Conservation (phyloP, 495 filamentous ascomycete genomes). For the Aspergillus wentii region DNA sequence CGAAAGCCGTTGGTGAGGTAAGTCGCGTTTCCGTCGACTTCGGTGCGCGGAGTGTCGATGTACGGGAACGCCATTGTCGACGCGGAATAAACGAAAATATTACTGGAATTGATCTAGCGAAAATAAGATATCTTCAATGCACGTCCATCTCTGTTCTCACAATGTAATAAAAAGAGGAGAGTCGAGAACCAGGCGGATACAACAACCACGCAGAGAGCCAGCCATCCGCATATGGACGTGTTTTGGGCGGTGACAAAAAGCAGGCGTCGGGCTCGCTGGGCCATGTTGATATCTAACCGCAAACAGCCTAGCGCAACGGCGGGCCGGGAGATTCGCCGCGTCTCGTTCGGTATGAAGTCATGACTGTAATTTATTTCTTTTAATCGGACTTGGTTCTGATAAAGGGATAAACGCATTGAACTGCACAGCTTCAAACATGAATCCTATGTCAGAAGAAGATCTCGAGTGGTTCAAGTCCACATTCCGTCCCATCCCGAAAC, state of each 20-base stretch:
- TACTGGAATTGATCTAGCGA: neutral
- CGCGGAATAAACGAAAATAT: conserved; percentile 8
- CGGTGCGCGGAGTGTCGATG: conserved; percentile 76
- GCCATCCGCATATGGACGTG: conserved; percentile 33
- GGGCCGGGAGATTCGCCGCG: conserved; percentile 23
- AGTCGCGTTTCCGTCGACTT: conserved; percentile 70
- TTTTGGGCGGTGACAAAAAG: conserved; percentile 35
- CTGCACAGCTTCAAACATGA: conserved; percentile 21
- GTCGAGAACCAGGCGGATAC: neutral
- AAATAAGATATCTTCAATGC: conserved; percentile 17
- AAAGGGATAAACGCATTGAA: too few relatives aligned
- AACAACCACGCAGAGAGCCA: neutral
- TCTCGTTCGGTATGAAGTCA: conserved; percentile 39
- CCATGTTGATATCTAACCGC: conserved; percentile 43
- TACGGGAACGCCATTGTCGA: conserved; percentile 44
- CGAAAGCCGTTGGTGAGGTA: conserved; percentile 59
- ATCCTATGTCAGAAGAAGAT: conserved; percentile 43
- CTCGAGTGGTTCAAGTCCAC: conserved; percentile 47
- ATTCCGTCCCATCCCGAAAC: conserved; percentile 58
- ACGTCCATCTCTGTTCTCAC: conserved; percentile 25
- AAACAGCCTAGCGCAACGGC: conserved; percentile 24
- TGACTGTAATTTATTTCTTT: conserved; percentile 12
- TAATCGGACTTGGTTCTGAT: too few relatives aligned
- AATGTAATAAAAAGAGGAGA: neutral
- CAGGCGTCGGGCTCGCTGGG: conserved; percentile 5